Evolutionary conservation across 2,329 filamentous ascomycete genomes (phyloP).

Genomic region (Stenocarpella maydis): DNA sequence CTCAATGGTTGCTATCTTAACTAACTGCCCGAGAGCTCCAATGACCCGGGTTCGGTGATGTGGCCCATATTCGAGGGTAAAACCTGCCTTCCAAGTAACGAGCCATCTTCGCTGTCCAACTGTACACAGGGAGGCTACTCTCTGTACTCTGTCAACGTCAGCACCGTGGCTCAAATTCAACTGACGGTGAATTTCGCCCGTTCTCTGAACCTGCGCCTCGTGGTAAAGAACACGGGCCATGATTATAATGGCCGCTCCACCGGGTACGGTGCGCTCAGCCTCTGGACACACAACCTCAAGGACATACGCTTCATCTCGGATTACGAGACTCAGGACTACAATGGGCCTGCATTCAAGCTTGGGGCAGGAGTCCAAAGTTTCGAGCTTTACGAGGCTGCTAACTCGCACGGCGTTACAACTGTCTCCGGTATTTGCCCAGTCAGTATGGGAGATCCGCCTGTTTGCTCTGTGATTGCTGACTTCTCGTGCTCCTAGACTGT

Average conservation of each 20-base stretch:
- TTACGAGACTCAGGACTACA: constrained; percentile 42
- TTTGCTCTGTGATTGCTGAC: background rate
- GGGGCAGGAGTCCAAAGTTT: constrained; percentile 27
- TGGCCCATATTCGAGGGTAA: constrained; percentile 46
- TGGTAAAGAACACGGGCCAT: constrained; percentile 61
- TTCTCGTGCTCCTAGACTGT: constrained; percentile 21
- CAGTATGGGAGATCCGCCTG: background rate
- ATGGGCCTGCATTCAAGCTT: constrained; percentile 56
- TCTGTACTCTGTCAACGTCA: constrained; percentile 50
- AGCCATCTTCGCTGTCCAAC: constrained; percentile 33
- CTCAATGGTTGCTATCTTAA: background rate
- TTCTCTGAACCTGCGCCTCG: constrained; percentile 56
- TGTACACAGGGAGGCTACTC: constrained; percentile 52
- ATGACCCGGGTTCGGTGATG: constrained; percentile 48
- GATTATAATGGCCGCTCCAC: constrained; percentile 52
- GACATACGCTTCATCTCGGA: constrained; percentile 42
- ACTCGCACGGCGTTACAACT: constrained; percentile 15
- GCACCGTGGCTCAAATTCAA: constrained; percentile 52
- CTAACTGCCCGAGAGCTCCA: constrained; percentile 39
- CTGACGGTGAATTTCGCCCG: constrained; percentile 56
- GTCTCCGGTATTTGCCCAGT: constrained; percentile 29
- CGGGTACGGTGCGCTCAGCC: constrained; percentile 47
- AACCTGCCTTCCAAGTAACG: constrained; percentile 39
- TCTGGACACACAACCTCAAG: constrained; percentile 50
- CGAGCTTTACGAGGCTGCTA: constrained; percentile 17